Base-by-base conservation (phyloP, 2,329 filamentous ascomycete species). In the Metarhizium sp. region DNA sequence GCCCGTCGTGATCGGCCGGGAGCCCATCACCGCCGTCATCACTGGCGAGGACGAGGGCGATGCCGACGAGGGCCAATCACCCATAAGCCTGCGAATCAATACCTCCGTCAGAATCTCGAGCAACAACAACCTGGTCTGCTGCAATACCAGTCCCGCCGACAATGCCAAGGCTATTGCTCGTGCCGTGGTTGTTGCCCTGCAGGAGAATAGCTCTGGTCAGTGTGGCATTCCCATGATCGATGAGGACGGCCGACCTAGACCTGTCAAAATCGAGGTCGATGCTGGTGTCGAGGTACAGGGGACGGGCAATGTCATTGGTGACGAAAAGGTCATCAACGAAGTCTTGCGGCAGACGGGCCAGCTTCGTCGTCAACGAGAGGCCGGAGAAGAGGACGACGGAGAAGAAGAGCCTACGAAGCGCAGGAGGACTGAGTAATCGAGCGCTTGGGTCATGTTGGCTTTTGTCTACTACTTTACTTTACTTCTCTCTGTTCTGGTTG, bases 41-140 rank as follows among this genome's bases (percentile, higher is more conserved):
- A 62, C 63, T 2, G 60, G 63, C 10, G 61, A 62, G 4, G 43
- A 53, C 8, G 57, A 59, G 14, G 57, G 56, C n/a, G 53, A 61
- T 20, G 50, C 46, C 0, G 45, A 56, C 7, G 63, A 67, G 40
- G 61, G 64, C 10, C 59, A 65, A 48, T 71, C 72, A 1, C 67
- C 75, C 50, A 72, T 81, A 56, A 69, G 65, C 51, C 65, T 83
- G 48, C 69, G 67, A 16, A 76, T 84, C 67, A 74, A 75, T 60
- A 73, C 75, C 16, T 71, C 75, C 1, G 64, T 81, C 61, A 69
- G 62, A 57, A 69, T 83, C 60, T 66, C 67, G 42, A 75, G 73
- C 58, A 71, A 71, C 64, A 69, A 75, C 64, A 84, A 83, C 64
- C 63, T 78, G 51, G 66, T 80, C 49, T 73, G 74, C 20, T 63